Evolutionary conservation across 331 rosid genomes (phyloP).

Genomic region (Cydonia oblonga): DNA sequence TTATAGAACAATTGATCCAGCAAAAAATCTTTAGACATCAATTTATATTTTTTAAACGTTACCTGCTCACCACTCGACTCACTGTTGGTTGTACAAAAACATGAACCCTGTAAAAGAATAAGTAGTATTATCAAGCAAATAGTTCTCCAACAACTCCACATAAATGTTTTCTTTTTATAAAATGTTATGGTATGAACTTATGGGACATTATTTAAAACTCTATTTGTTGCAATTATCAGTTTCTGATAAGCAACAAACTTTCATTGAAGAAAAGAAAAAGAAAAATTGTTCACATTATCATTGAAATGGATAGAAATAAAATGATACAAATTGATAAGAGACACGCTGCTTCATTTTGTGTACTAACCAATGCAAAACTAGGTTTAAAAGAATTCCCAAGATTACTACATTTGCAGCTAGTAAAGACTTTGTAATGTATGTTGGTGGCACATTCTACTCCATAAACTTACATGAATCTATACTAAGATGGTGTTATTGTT

Average conservation of each 20-base stretch:
- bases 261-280: background rate
- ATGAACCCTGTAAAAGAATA: constrained; percentile 66
- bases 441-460: background rate
- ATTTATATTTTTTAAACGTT: constrained; percentile 6
- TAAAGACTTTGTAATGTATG: background rate
- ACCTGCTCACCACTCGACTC: constrained; percentile 90
- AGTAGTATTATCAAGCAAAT: background rate
- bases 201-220: background rate
- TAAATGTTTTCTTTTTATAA: background rate
- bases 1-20: background rate
- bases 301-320: background rate
- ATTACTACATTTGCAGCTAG: background rate
- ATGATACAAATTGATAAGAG: background rate
- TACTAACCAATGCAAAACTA: background rate
- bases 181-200: background rate
- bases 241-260: background rate
- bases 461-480: background rate
- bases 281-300: background rate
- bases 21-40: background rate
- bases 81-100: constrained; percentile 77
- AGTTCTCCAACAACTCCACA: background rate
- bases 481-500: background rate
- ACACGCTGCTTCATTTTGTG: background rate
- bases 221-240: background rate
- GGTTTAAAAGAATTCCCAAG: background rate